Percentiles rank a stretch among this genome's conserved stretches.
Evolutionary conservation across 1,284 basidiomycete genomes (phyloP).

Genomic region (Ceratobasidium sp.): DNA sequence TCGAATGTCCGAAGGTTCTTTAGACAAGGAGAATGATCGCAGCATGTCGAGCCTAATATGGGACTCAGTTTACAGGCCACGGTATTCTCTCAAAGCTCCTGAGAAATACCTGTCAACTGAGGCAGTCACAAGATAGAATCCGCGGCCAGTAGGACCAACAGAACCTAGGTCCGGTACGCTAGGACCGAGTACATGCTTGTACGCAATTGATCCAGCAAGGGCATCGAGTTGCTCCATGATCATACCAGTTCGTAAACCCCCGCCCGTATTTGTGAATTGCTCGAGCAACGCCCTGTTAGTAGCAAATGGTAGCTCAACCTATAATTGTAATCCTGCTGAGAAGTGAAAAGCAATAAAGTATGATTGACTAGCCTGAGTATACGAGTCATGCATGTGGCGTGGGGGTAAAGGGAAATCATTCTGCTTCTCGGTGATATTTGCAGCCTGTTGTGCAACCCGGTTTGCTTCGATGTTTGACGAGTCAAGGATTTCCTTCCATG

Average conservation of each 20-base stretch:
- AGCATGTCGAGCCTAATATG: conserved; percentile 67
- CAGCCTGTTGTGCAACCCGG: conserved; percentile 43
- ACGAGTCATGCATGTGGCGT: conserved; percentile 72
- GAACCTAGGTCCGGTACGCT: conserved; percentile 49
- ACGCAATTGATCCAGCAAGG: conserved; percentile 80
- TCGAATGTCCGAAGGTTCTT: conserved; percentile 64
- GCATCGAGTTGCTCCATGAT: conserved; percentile 81
- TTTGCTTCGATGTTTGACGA: conserved; percentile 47
- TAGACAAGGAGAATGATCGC: conserved; percentile 44
- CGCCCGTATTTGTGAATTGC: conserved; percentile 71
- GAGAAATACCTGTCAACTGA: conserved; percentile 70
- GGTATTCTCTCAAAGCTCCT: background rate
- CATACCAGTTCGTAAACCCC: conserved; percentile 73
- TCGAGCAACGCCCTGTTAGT: conserved; percentile 65
- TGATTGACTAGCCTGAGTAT: conserved; percentile 59
- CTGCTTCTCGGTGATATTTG: conserved; percentile 23
- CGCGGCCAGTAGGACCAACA: conserved; percentile 57
- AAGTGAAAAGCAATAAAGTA: background rate
- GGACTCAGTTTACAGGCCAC: conserved; percentile 4
- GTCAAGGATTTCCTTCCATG: conserved; percentile 67
- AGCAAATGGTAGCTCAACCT: conserved; percentile 62
- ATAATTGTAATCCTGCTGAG: background rate
- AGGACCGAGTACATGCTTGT: conserved; percentile 79
- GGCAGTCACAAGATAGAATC: conserved; percentile 83
- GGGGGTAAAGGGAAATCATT: conserved; percentile 51